These are phyloP conservation scores for Cytospora paraplurivora DNA, from an alignment of 2,329 filamentous ascomycete genomes.

Conservation along the genomic window DNA sequence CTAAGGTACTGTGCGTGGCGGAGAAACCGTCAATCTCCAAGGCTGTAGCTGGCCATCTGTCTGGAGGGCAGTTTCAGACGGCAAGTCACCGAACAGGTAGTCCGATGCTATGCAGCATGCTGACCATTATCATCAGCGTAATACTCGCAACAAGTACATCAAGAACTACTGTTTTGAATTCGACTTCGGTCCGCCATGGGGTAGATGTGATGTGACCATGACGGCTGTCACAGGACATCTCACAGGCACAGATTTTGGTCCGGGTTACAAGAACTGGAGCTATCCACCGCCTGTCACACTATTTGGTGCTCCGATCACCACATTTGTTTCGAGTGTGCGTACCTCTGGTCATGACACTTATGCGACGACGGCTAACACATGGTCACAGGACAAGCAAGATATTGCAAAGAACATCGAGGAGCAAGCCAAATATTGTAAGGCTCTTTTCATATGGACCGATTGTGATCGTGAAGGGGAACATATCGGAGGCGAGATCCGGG, in stretches of 20 bases:
- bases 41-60: conserved; percentile 86
- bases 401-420: conserved; percentile 84
- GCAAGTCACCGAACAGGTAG: conserved; percentile 53
- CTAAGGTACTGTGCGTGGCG: conserved; percentile 58
- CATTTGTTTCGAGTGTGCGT: conserved; percentile 65
- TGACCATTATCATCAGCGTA: conserved; percentile 52
- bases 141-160: conserved; percentile 73
- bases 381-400: conserved; percentile 67
- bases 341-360: not conserved
- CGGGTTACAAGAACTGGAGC: conserved; percentile 75
- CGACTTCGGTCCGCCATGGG: conserved; percentile 80
- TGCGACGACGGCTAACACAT: conserved; percentile 26
- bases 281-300: conserved; percentile 76
- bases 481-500: conserved; percentile 88
- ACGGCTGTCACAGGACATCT: conserved; percentile 91
- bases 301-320: conserved; percentile 78
- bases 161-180: conserved; percentile 96
- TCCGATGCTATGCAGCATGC: not conserved
- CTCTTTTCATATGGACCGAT: conserved; percentile 97
- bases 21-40: conserved; percentile 91
- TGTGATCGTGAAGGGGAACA: conserved; percentile 97
- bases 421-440: conserved; percentile 71
- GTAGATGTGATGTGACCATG: conserved; percentile 84
- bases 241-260: conserved; percentile 74
- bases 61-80: conserved; percentile 70